Percentiles rank a stretch among this genome's conserved stretches.
Evolutionary conservation across 2,329 filamentous ascomycete species (phyloP).

Genomic region (Passalora sequoiae): DNA sequence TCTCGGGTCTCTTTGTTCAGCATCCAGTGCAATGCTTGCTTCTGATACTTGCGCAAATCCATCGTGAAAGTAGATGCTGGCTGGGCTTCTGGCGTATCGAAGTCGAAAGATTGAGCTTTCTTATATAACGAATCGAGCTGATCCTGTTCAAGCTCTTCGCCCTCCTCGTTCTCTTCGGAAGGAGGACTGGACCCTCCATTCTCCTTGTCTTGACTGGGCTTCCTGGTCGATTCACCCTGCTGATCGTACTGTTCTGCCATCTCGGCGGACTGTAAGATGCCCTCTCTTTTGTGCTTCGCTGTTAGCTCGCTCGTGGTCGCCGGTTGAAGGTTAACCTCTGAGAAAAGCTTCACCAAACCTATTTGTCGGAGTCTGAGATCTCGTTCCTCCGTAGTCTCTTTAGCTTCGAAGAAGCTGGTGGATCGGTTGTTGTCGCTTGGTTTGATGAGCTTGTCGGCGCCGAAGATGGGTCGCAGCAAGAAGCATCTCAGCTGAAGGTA

Average conservation of each 20-base stretch:
- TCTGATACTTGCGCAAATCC: conserved; percentile 85
- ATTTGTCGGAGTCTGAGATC: conserved; percentile 78
- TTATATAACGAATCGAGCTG: conserved; percentile 91
- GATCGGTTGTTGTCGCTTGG: conserved; percentile 65
- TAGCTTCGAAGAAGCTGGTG: conserved; percentile 72
- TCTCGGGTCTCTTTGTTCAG: conserved; percentile 82
- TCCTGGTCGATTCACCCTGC: conserved; percentile 53
- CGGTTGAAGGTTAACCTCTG: conserved; percentile 79
- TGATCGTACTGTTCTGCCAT: conserved; percentile 66
- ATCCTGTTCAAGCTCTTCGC: conserved; percentile 86
- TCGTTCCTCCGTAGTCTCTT: conserved; percentile 80
- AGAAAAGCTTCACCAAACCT: conserved; percentile 78
- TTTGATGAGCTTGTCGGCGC: conserved; percentile 56
- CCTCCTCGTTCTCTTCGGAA: conserved; percentile 66
- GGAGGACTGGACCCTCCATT: conserved; percentile 51
- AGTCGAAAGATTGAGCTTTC: conserved; percentile 96
- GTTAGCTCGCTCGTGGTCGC: conserved; percentile 68
- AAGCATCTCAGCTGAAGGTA: conserved; percentile 81
- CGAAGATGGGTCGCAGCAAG: conserved; percentile 69
- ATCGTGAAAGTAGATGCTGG: conserved; percentile 77
- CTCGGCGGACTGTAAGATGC: conserved; percentile 80
- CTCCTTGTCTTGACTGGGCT: conserved; percentile 33
- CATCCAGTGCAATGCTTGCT: conserved; percentile 96
- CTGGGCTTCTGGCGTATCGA: conserved; percentile 80
- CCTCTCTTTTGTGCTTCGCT: conserved; percentile 74